These are phyloP conservation scores for Cornus florida DNA, from an alignment of 148 eudicot species.

Conservation along the genomic window DNA sequence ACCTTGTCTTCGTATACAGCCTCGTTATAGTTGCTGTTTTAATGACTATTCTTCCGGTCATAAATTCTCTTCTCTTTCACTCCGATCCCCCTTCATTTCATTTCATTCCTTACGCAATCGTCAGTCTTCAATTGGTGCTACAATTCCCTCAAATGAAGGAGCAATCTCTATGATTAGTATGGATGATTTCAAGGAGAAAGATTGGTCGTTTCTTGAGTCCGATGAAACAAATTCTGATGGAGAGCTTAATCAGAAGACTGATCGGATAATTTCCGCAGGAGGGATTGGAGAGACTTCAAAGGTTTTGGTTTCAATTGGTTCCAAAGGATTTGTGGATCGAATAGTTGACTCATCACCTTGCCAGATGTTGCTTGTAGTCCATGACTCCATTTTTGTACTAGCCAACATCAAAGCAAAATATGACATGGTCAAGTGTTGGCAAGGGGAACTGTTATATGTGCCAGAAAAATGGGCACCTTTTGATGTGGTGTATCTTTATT, in stretches of 20 bases:
- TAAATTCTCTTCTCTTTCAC: constrained; percentile 12
- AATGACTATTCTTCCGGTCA: neutral
- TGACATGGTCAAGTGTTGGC: constrained; percentile 88
- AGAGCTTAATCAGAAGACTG: constrained; percentile 46
- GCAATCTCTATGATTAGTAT: constrained; percentile 54
- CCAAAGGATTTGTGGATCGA: constrained; percentile 77
- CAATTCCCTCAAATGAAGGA: constrained; percentile 50
- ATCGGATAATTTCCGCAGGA: constrained; percentile 60
- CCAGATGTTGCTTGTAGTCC: constrained; percentile 70
- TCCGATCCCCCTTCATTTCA: constrained; percentile 15
- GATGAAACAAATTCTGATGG: constrained; percentile 43
- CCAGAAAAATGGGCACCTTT: constrained; percentile 88
- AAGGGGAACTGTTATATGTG: constrained; percentile 68
- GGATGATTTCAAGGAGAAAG: constrained; percentile 74
- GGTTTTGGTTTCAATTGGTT: constrained; percentile 72
- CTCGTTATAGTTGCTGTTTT: constrained; percentile 12
- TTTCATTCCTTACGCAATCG: constrained; percentile 8
- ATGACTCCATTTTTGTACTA: constrained; percentile 69
- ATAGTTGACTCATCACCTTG: constrained; percentile 47
- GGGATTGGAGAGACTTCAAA: constrained; percentile 56
- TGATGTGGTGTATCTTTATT: constrained; percentile 82
- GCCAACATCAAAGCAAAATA: constrained; percentile 80
- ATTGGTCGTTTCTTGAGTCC: constrained; percentile 85
- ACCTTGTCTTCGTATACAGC: constrained; percentile 15
- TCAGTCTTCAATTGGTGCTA: constrained; percentile 21